phyloP scores from a whole-genome alignment of 225 moss, liverwort and hornwort species.

The Bryum argenteum region DNA sequence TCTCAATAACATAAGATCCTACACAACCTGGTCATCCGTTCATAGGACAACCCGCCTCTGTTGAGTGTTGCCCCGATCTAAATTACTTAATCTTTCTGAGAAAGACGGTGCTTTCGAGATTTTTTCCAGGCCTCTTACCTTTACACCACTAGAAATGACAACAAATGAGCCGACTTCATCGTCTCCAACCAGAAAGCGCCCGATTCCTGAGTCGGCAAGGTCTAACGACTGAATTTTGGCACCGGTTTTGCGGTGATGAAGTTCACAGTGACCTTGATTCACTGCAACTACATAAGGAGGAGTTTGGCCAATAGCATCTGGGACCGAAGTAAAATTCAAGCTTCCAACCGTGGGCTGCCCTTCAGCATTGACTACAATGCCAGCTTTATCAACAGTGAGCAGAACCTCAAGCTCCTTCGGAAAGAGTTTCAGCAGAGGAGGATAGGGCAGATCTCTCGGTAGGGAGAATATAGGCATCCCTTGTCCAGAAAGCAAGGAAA shows the following conservation, averaged over 20 bases:
- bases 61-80: no score
- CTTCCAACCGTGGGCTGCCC: conserved; percentile 88
- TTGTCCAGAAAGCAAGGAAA: conserved; percentile 72
- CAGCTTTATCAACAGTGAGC: conserved; percentile 86
- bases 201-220: conserved; percentile 69
- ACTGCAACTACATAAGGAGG: conserved; percentile 89
- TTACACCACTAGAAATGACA: conserved; percentile 78
- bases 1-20: neutral
- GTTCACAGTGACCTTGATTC: conserved; percentile 82
- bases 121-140: conserved; percentile 51
- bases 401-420: conserved; percentile 86
- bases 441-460: conserved; percentile 84
- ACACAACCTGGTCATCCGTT: conserved; percentile 5
- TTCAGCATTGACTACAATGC: conserved; percentile 82
- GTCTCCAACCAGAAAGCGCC: conserved; percentile 78
- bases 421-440: conserved; percentile 86
- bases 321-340: conserved; percentile 78
- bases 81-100: no score
- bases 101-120: no score
- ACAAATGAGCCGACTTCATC: conserved; percentile 80
- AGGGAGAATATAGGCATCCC: conserved; percentile 78
- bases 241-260: conserved; percentile 90
- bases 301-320: conserved; percentile 86
- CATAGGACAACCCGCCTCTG: neutral
- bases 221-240: conserved; percentile 82